Base-by-base conservation (phyloP, 176 grass and related monocot genomes). In the Olyra latifolia region DNA sequence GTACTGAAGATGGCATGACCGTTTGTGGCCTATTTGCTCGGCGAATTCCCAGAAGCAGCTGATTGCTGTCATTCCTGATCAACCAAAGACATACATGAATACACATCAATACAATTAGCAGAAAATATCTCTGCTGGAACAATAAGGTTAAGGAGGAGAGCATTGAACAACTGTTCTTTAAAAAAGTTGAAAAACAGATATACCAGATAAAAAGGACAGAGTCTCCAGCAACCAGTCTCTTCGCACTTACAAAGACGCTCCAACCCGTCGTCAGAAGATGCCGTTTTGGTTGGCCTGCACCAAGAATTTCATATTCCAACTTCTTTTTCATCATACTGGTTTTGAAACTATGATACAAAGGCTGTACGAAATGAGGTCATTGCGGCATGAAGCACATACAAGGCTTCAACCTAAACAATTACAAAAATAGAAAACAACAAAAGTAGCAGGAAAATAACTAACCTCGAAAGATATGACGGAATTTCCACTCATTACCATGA, bases 161-260 rank as follows among this genome's bases (percentile, higher is more conserved):
- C 4, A 62, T 11, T 41, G 15, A 20, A 19, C 7, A 30, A 39
- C 27, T 56, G 38, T 58, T 65, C 11, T 48, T 48, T 10, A 78
- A 77, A 45, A 55, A 81, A 67, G 23, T 38, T 52, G 32, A 55
- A 72, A 74, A 45, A 35, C 56, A 19, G 28, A 4, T 30, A 35
- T 99, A 99, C 96, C 96, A 98, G 69, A 98, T 98, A 83, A 98
- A 98, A 78, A 98, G 87, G 44, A 98, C 95, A 80, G 95, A 93
- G 70, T 98, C 95, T 61, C 95, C 95, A 84, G 95, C 95, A 71
- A 94, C 90, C 77, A 98, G 81, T 91, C 88, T 92, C 81, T 98
- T 98, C 29, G 95, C 95, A 89, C 92, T 98, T 69, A 95, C 92
- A 89, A 98, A 98, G 52, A 98, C 70, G 23, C 95, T 95, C 92